phyloP scores from a whole-genome alignment of 148 eudicot genomes.

The Persicaria maculosa region DNA sequence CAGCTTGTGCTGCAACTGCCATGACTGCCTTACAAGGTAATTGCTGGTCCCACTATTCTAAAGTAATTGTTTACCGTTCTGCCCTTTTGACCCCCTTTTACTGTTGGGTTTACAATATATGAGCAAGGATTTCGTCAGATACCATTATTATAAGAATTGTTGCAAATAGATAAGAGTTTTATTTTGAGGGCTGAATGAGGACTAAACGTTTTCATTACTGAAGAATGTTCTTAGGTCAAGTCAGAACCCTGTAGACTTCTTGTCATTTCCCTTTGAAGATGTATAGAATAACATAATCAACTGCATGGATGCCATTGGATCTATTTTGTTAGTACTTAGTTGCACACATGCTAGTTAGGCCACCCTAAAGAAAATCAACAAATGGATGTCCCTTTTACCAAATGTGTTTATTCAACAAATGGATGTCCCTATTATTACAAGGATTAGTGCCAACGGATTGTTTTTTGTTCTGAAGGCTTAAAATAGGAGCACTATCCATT shows the following conservation, averaged over 20 bases:
- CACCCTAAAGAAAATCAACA: background rate
- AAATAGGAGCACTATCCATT: background rate
- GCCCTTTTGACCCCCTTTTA: background rate
- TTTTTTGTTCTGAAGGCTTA: background rate
- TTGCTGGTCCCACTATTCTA: background rate
- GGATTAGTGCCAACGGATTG: background rate
- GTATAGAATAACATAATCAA: background rate
- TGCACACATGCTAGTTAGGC: background rate
- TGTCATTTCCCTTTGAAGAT: background rate
- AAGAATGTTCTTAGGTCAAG: conserved; percentile 8
- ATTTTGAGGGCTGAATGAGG: background rate
- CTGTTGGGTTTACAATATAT: background rate
- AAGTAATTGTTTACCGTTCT: background rate
- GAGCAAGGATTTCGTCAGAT: background rate
- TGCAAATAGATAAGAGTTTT: background rate
- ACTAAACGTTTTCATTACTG: background rate
- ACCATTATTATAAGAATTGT: background rate
- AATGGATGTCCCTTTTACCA: background rate
- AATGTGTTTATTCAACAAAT: too few relatives aligned
- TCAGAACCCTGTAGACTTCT: background rate
- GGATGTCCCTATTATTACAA: background rate
- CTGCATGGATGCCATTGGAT: background rate
- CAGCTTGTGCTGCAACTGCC: conserved; percentile 82
- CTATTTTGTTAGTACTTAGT: background rate
- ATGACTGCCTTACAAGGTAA: conserved; percentile 75